Evolutionary conservation across 768 basidiomycete genomes (phyloP), one percentile per base, ranked within the genome.

Genomic region (Galerina marginata): DNA sequence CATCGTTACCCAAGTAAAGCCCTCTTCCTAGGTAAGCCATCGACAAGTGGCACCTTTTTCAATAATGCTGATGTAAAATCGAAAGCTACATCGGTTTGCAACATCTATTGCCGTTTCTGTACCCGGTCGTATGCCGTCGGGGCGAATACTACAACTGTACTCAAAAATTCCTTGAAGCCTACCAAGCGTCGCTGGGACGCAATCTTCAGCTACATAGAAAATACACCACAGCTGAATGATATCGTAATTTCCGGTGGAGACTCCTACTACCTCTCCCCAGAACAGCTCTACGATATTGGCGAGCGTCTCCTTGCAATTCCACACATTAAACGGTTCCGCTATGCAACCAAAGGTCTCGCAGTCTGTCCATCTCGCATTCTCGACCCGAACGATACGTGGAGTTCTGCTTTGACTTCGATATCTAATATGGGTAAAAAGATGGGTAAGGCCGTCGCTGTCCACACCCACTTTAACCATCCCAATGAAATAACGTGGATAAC

Each of bases 391-490:
- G 53, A 54, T n/a, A 26, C 53, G 12, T 65, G 64, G 64, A 59
- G 49, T 14, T 39, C 56, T 26, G 55, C 60, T 2, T 16, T 67
- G 56, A 62, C 61, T 42, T 45, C 56, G 2, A 59, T 61, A 33
- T 64, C 65, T 16, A 46, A 58, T 14, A 56, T 52, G 33, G 65
- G 56, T 25, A 60, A 51, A 48, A 54, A 42, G 37, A 40, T 65
- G 54, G 65, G 65, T 6, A 66, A 66, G 49, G 58, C 63, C 9
- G 63, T 64, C 16, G 63, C 65, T 14, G 23, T 66, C 23, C 65
- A 66, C 47, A 66, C 65, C 23, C 65, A 66, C 37, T 66, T 66
- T 53, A 66, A 66, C 36, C 65, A 66, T 26, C 65, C 65, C 33
- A 58, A 57, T 39, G 65, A 66, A 42, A 62, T 66, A n/a, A 66